Evolutionary conservation across 805 yeast species (phyloP), one percentile per base, ranked within the genome.

Genomic region (Teunomyces kruisii): DNA sequence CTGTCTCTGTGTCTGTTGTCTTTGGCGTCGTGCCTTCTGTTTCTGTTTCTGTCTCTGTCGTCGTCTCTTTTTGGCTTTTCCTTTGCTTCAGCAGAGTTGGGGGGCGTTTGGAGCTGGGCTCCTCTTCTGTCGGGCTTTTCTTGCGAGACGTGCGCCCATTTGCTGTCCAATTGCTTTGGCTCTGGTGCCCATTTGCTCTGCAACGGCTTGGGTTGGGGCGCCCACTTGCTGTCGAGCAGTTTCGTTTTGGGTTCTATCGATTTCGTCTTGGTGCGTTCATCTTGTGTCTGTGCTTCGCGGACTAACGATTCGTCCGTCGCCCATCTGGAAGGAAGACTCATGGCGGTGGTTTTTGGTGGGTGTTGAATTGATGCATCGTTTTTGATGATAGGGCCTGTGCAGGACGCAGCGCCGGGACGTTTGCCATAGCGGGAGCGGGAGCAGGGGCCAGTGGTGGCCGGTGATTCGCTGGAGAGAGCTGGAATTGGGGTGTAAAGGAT

Each of bases 141-240:
- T n/a, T 43, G 19, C 12, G 44, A 40, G 30, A 51, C 50, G 33
- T 51, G 45, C 13, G 73, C 73, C 75, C 75, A 70, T 52, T 55
- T 66, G 39, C 72, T 67, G 31, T 30, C 43, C 22, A 19, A 19
- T 6, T 3, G 22, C 22, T 19, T 19, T 3, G 22, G 22, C 6
- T 19, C 22, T 3, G 22, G 22, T 19, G 73, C 73, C 75, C 75
- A 70, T 51, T 55, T 66, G 39, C 72, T 67, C 32, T 30, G 40
- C 6, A 19, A 6, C 22, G 22, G 22, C 6, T 19, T 19, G 3
- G 22, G 6, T 19, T 19, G 6, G 3, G 22, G 22, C 3, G 73
- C 73, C 74, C 75, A 69, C 51, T 55, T 66, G 39, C 72, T 67
- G 32, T 30, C 43, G n/a, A n/a, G n/a, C n/a, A n/a, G n/a, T n/a